A percentile compares a stretch with the other conserved stretches of the same genome.
phyloP scores from a whole-genome alignment of 805 yeast genomes.

The Candida ficus region DNA sequence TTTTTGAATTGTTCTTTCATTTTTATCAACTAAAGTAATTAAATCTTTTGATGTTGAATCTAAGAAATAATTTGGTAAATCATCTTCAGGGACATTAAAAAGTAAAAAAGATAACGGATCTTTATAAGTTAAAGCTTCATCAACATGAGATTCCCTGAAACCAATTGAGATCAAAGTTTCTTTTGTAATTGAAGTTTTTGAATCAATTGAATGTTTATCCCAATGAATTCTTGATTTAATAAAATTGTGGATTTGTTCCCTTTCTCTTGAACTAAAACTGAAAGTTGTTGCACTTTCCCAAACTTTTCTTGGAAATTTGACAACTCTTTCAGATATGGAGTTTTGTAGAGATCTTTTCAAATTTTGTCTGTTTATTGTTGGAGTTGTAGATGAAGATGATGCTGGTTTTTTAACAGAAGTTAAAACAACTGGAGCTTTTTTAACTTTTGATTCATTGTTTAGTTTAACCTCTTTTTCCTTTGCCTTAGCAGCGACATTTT shows the following conservation, averaged over 20 bases:
- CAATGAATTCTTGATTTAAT: constrained; percentile 55
- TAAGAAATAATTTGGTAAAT: constrained; percentile 60
- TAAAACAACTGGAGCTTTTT: constrained; percentile 43
- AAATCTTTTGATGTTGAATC: constrained; percentile 53
- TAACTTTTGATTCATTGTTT: constrained; percentile 46
- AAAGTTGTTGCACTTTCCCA: constrained; percentile 72
- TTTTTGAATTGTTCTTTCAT: constrained; percentile 51
- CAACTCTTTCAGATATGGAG: constrained; percentile 14
- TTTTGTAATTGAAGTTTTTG: constrained; percentile 9
- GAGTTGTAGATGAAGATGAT: constrained; percentile 9
- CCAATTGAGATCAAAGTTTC: constrained; percentile 44
- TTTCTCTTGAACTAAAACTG: constrained; percentile 58
- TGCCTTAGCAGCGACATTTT: constrained; percentile 34
- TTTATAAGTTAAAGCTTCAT: constrained; percentile 62
- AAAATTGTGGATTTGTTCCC: constrained; percentile 58
- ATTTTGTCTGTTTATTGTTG: background rate
- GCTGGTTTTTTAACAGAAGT: constrained; percentile 22
- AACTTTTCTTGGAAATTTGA: constrained; percentile 42
- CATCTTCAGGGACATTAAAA: constrained; percentile 92
- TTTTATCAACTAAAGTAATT: constrained; percentile 36
- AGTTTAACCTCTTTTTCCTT: constrained; percentile 42
- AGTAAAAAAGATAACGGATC: constrained; percentile 49
- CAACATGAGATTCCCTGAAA: constrained; percentile 62
- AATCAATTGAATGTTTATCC: constrained; percentile 25
- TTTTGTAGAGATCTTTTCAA: constrained; percentile 4